Evolutionary conservation across 2,329 filamentous ascomycete species (phyloP), one percentile per base, ranked within the genome.

Genomic region (Volutella citrinella): DNA sequence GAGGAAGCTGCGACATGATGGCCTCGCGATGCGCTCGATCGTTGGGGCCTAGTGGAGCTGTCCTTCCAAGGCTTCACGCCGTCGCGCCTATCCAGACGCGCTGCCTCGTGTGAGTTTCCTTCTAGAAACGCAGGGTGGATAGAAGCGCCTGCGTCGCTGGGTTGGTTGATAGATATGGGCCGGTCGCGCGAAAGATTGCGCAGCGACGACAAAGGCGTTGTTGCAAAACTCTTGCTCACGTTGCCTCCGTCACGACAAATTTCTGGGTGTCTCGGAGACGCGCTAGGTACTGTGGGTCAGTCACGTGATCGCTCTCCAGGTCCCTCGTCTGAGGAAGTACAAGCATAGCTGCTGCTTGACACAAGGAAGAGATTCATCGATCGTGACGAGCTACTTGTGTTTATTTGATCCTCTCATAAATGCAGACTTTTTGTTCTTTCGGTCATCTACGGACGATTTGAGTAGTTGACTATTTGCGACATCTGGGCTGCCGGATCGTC

Each of bases 1-100:
- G 74, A 28, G 72, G 74, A 35, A 61, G 66, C 49, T 69, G 66
- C 48, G 73, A 74, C 74, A 78, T 78, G 37, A 49, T 61, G 51
- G 44, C 40, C 48, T 50, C 38, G 40, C 42, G 45, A 58, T 55
- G 49, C 50, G 49, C 44, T 46, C 40, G 36, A 48, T 21, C 41
- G 27, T 42, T 19, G 24, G 42, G 38, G 36, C 41, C 40, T 46
- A 39, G 43, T 51, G 33, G 38, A 51, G 45, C 44, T 46, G 49
- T 45, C 47, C 45, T 45, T 53, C 42, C 38, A 50, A 44, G 51
- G 52, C 54, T 51, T 44, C 52, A 59, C 60, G 59, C 60, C 54
- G 50, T 47, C 46, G 58, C 60, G 61, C 59, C 55, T 59, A 42
- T 50, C 45, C 38, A 38, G 48, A 56, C 59, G 56, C 60, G 57